Evolutionary conservation across 2,329 filamentous ascomycete species (phyloP).

Genomic region (Lachnellula arida): DNA sequence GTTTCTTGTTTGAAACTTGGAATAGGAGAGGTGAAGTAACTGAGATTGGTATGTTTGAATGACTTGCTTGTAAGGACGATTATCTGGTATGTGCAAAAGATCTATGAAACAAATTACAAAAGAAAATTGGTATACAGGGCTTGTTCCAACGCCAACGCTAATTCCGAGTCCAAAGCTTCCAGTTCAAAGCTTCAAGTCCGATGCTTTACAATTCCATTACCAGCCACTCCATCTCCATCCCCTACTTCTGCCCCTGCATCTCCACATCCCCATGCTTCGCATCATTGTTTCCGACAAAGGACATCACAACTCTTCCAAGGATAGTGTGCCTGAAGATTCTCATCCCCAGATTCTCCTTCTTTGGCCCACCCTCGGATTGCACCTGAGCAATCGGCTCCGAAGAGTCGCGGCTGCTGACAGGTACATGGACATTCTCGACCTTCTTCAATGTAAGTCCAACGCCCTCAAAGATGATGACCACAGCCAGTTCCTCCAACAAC

Average conservation of each 20-base stretch:
- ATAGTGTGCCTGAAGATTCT: neutral
- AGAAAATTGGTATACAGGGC: neutral
- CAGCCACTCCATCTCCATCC: neutral
- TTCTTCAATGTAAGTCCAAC: slow-evolving; percentile 38
- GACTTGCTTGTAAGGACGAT: neutral
- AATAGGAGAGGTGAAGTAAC: too few relatives aligned
- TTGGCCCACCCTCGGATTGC: neutral
- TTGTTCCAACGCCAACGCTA: neutral
- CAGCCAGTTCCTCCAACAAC: slow-evolving; percentile 46
- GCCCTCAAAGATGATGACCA: slow-evolving; percentile 39
- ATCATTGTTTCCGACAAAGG: neutral
- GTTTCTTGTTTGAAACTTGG: too few relatives aligned
- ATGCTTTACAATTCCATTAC: neutral
- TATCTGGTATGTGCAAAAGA: neutral
- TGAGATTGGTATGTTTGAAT: too few relatives aligned
- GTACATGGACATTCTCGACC: neutral
- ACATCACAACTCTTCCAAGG: neutral
- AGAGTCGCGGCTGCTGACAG: slow-evolving; percentile 1
- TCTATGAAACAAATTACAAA: neutral
- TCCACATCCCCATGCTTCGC: neutral
- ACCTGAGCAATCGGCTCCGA: neutral
- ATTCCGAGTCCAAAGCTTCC: neutral
- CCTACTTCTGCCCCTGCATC: neutral
- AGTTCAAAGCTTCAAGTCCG: neutral
- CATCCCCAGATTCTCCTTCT: neutral